phyloP scores from a whole-genome alignment of 2,329 filamentous ascomycete species.

The Aspergillus carbonarius region DNA sequence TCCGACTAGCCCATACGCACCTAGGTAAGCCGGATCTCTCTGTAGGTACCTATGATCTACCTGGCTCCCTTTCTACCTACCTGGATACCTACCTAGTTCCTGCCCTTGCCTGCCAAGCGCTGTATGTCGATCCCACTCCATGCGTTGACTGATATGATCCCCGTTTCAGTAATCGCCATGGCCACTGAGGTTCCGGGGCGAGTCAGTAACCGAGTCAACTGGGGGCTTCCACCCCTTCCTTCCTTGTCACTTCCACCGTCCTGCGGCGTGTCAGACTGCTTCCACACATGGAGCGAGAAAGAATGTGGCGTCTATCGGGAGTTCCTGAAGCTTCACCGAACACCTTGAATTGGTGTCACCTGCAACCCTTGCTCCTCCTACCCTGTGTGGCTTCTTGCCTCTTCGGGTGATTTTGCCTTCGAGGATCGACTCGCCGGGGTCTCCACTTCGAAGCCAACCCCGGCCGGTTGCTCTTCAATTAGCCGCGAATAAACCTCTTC shows the following conservation, averaged over 20 bases:
- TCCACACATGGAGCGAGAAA: slow-evolving; percentile 8
- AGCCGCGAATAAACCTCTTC: not conserved
- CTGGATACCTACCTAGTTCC: not conserved
- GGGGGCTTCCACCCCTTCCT: not conserved
- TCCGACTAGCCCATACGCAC: not conserved
- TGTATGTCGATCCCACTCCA: not conserved
- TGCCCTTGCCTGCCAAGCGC: slow-evolving; percentile 10
- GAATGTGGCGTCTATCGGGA: slow-evolving; percentile 7
- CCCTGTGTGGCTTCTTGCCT: not conserved
- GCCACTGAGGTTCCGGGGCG: not conserved
- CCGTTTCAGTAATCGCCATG: not conserved
- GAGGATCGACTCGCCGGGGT: not conserved
- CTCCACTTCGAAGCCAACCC: not conserved
- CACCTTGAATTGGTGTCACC: slow-evolving; percentile 3
- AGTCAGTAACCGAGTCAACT: not conserved
- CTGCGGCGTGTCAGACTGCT: slow-evolving; percentile 6
- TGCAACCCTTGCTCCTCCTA: slow-evolving; percentile 5
- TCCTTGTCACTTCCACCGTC: not conserved
- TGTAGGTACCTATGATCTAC: not conserved
- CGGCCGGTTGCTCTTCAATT: not conserved
- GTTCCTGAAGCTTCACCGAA: slow-evolving; percentile 7
- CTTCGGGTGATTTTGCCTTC: not conserved
- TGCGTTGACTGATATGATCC: not conserved
- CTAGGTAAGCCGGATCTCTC: too few relatives aligned
- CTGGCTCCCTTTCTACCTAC: slow-evolving; percentile 1